Evolutionary conservation across 2,329 filamentous ascomycete species (phyloP).

Genomic region (Sporothrix protearum): DNA sequence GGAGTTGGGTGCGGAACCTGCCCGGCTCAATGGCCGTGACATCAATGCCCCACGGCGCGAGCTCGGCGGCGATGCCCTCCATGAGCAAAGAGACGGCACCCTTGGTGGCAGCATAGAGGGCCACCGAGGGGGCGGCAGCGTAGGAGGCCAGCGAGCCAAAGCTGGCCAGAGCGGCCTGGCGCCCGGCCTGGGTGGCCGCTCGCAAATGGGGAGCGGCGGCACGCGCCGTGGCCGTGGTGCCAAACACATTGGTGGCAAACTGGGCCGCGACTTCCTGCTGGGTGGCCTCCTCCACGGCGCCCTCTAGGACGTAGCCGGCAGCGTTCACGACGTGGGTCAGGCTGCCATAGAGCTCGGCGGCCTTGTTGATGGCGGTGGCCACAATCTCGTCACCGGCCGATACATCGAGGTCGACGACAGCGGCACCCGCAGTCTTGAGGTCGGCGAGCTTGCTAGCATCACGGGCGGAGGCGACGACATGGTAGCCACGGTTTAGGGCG

Average conservation of each 20-base stretch:
- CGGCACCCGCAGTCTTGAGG: not conserved
- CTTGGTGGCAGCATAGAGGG: not conserved
- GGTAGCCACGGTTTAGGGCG: not conserved
- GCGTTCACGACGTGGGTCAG: conserved; percentile 6
- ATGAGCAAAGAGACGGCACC: not conserved
- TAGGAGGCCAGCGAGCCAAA: not conserved
- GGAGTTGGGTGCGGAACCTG: not conserved
- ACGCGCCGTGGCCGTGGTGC: not conserved
- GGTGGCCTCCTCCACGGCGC: not conserved
- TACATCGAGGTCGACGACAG: not conserved
- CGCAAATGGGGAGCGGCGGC: not conserved
- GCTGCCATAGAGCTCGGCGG: not conserved
- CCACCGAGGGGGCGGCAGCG: not conserved
- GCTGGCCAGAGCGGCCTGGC: not conserved
- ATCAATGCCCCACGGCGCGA: not conserved
- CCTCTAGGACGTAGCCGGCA: conserved; percentile 3
- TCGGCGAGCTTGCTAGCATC: not conserved
- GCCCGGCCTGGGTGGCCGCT: not conserved
- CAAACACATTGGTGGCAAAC: not conserved
- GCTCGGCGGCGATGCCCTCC: not conserved
- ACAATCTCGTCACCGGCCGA: not conserved
- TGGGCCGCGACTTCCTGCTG: not conserved
- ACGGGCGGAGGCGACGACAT: not conserved
- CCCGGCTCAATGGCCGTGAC: not conserved
- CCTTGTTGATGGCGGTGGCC: not conserved